Base-by-base conservation (phyloP, 371 early-diverging fungal species). In the Batrachochytrium dendrobatidis region DNA sequence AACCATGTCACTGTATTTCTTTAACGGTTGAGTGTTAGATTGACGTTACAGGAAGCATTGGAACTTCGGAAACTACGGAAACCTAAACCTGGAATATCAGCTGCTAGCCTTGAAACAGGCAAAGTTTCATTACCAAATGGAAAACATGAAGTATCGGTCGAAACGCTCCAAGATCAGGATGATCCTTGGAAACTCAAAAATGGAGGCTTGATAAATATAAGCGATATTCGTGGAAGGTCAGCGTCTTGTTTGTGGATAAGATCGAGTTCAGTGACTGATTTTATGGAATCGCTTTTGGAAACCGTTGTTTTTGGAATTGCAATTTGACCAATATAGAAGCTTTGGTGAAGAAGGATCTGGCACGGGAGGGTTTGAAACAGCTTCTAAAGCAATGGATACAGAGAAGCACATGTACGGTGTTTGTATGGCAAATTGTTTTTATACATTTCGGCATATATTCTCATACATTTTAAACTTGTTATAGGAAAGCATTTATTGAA, bases 391-490 rank as follows among this genome's bases (percentile, higher is more conserved):
- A 12, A 66, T 92, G 57, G 92, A 91, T 65, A 89, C 87, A 8
- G 86, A 91, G 67, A 90, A 88, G 59, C 88, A 89, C 63, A 90
- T 91, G 86, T 77, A 74, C 62, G 62, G n/a, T n/a, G n/a, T n/a
- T n/a, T n/a, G n/a, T n/a, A n/a, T n/a, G n/a, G n/a, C n/a, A n/a
- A n/a, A n/a, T n/a, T n/a, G n/a, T n/a, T n/a, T n/a, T n/a, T n/a
- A n/a, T n/a, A n/a, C n/a, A n/a, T n/a, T n/a, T n/a, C n/a, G n/a
- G n/a, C n/a, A n/a, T n/a, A n/a, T n/a, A n/a, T n/a, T n/a, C n/a
- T n/a, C n/a, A n/a, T n/a, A n/a, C n/a, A n/a, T n/a, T n/a, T n/a
- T n/a, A n/a, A n/a, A n/a, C n/a, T n/a, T n/a, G n/a, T n/a, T n/a
- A 43, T 57, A 84, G 85, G 91, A 86, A 89, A 83, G 86, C 83